These are phyloP conservation scores for Ceratobasidium sp. DNA, from an alignment of 1,284 basidiomycete species.

Conservation along the genomic window DNA sequence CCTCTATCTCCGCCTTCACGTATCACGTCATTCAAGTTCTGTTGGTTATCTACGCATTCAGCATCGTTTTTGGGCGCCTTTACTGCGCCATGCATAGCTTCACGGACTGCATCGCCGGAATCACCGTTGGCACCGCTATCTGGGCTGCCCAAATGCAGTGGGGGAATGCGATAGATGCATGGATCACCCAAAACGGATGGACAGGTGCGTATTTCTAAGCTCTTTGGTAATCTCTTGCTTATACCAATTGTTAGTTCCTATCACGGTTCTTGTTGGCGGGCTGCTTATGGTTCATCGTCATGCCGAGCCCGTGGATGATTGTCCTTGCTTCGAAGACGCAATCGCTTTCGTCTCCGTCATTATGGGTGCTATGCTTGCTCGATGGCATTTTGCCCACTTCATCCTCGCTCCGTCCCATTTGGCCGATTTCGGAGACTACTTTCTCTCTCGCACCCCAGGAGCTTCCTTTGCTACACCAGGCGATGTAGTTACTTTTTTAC, in stretches of 20 bases:
- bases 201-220: constrained; percentile 60
- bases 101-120: constrained; percentile 80
- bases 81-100: constrained; percentile 95
- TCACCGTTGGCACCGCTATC: constrained; percentile 73
- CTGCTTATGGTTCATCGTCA: constrained; percentile 88
- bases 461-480: background rate
- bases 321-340: constrained; percentile 98
- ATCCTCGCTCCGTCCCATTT: constrained; percentile 33
- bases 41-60: constrained; percentile 75
- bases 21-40: constrained; percentile 64
- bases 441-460: constrained; percentile 38
- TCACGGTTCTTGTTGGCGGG: constrained; percentile 74
- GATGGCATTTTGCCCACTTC: constrained; percentile 66
- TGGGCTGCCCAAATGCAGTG: constrained; percentile 70
- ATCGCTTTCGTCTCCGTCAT: constrained; percentile 92
- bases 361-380: constrained; percentile 79
- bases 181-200: constrained; percentile 68
- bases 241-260: constrained; percentile 68
- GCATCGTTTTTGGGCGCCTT: constrained; percentile 89
- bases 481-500: constrained; percentile 29
- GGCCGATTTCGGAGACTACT: constrained; percentile 25
- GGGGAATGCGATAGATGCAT: constrained; percentile 57
- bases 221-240: constrained; percentile 21
- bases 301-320: constrained; percentile 94
- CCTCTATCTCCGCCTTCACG: constrained; percentile 62